Base-by-base conservation (phyloP, 2,329 filamentous ascomycete species). In the Diaporthe velutina region DNA sequence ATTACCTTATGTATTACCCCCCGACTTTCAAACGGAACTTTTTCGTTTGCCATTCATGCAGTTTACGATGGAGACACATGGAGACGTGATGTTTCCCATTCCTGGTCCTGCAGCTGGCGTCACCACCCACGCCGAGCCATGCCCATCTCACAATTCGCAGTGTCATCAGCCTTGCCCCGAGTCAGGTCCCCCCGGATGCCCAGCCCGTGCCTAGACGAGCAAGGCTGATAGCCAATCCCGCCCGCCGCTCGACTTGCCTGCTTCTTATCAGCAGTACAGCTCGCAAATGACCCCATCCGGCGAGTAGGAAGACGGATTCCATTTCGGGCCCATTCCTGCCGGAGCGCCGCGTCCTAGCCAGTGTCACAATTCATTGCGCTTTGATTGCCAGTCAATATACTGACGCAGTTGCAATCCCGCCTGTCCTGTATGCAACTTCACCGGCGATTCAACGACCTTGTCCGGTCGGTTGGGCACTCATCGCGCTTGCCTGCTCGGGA, bases 131-230 rank as follows among this genome's bases (percentile, higher is more conserved):
- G 45, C 64, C 64, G n/a, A 45, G 22, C 64, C 64, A 68, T 40
- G 45, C 33, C 33, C 64, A 68, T 54, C 64, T 68, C 48, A 19
- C 33, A 68, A 68, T 28, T 54, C 48, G 48, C 48, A 40, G 64
- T 40, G 64, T 54, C 64, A 68, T 68, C 64, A 68, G 64, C 64
- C 64, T 68, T 68, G 64, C 64, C 64, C 50, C n/a, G 64, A 68
- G 64, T 68, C 64, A 68, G 64, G 45, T 38, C 22, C 45, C 30
- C 30, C 28, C 45, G 28, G 64, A 9, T 52, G 45, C 45, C 45
- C 64, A 68, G 64, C 30, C 48, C 60, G 60, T 1, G n/a, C 64
- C 64, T n/a, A 68, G 48, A 30, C 15, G 48, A 68, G 64, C 64
- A 54, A 54, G 64, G 64, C 64, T 68, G 64, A 54, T 40, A 54